Evolutionary conservation across 129 eudicot genomes (phyloP).

Genomic region (Sambucus nigra): DNA sequence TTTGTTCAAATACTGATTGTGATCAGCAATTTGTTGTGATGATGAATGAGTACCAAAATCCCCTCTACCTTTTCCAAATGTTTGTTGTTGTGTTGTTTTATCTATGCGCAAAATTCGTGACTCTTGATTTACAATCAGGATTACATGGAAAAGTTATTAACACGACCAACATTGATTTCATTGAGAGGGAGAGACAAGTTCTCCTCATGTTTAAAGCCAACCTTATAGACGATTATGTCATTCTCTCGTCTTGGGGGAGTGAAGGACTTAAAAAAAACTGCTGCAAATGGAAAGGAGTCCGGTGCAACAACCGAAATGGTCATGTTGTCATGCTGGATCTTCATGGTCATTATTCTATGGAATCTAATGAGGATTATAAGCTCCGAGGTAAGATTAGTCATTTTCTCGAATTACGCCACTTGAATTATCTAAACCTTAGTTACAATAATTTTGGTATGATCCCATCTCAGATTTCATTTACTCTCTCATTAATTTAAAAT

Average conservation of each 20-base stretch:
- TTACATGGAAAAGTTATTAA: too few relatives aligned
- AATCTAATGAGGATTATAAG: too few relatives aligned
- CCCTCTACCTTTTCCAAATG: too few relatives aligned
- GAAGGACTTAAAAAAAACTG: conserved; percentile 21
- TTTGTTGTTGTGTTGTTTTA: too few relatives aligned
- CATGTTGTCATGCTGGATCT: conserved; percentile 23
- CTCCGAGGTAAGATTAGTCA: conserved; percentile 17
- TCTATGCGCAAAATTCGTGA: too few relatives aligned
- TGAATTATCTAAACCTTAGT: conserved; percentile 12
- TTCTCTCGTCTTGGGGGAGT: conserved; percentile 21
- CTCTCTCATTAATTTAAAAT: conserved; percentile 11
- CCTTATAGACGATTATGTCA: background rate
- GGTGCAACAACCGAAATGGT: conserved; percentile 18
- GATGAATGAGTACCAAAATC: too few relatives aligned
- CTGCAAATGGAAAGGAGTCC: conserved; percentile 32
- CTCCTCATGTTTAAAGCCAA: conserved; percentile 16
- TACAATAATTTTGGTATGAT: background rate
- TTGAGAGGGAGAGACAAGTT: conserved; percentile 17
- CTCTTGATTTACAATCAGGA: too few relatives aligned
- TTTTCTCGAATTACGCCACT: conserved; percentile 12
- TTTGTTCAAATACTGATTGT: too few relatives aligned
- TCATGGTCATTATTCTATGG: too few relatives aligned
- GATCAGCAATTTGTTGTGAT: too few relatives aligned
- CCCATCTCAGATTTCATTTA: too few relatives aligned
- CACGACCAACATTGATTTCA: conserved; percentile 3